Evolutionary conservation across 2,329 filamentous ascomycete species (phyloP).

Genomic region (Verticillium longisporum): DNA sequence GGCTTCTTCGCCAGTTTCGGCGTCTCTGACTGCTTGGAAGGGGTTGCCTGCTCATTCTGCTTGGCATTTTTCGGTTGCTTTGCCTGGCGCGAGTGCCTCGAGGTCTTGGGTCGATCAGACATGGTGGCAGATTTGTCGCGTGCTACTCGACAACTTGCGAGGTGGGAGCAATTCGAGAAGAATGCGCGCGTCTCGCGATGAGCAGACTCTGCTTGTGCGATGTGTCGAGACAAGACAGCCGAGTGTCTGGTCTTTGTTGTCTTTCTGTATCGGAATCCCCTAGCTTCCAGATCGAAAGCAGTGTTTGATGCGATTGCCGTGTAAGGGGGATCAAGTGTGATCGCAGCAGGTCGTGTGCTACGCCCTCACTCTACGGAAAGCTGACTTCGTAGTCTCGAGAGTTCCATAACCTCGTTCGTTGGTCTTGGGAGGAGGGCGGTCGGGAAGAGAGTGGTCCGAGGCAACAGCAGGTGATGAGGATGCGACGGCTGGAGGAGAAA

Average conservation of each 20-base stretch:
- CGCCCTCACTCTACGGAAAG: slow-evolving; percentile 1
- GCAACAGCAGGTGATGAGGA: slow-evolving; percentile 1
- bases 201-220: not conserved
- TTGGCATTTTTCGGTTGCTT: not conserved
- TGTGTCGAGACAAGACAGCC: not conserved
- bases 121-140: not conserved
- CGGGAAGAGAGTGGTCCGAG: not conserved
- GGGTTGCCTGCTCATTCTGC: not conserved
- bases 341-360: not conserved
- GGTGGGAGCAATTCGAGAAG: not conserved
- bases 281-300: not conserved
- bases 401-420: slow-evolving; percentile 2
- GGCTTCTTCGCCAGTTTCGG: not conserved
- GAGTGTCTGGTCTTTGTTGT: not conserved
- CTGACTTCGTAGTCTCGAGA: not conserved
- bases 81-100: not conserved
- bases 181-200: not conserved
- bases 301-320: not conserved
- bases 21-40: too few species aligned
- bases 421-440: not conserved
- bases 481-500: slow-evolving; percentile 5
- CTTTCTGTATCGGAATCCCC: not conserved
- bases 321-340: not conserved
- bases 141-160: not conserved
- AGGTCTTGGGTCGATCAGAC: not conserved